Percentiles rank a stretch among this genome's conserved stretches.
Evolutionary conservation across 805 yeast genomes (phyloP).

Genomic region (Saccharomycopsis microspora): DNA sequence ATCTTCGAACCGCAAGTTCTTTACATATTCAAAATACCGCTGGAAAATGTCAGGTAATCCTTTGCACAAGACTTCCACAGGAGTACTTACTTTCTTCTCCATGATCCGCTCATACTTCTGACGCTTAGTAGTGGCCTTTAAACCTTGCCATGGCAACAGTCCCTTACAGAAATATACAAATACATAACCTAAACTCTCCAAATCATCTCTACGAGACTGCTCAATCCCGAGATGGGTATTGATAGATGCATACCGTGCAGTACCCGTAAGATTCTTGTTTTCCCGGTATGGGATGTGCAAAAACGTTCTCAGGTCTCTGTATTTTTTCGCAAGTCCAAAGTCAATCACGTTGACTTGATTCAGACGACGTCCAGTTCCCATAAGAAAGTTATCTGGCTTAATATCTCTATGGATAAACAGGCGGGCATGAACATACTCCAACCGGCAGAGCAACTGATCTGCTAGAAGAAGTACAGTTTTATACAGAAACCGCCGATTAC

Average conservation of each 20-base stretch:
- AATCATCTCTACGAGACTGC: slow-evolving; percentile 92
- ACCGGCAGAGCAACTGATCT: slow-evolving; percentile 87
- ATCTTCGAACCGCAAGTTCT: slow-evolving; percentile 87
- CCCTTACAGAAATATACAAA: slow-evolving; percentile 92
- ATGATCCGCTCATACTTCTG: slow-evolving; percentile 94
- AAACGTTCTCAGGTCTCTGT: slow-evolving; percentile 87
- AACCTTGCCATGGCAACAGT: slow-evolving; percentile 97
- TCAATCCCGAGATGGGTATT: slow-evolving; percentile 96
- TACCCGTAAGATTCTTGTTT: slow-evolving; percentile 92
- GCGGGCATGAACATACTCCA: slow-evolving; percentile 91
- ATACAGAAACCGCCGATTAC: slow-evolving; percentile 85
- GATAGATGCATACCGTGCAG: slow-evolving; percentile 92
- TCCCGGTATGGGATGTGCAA: slow-evolving; percentile 93
- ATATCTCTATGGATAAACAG: slow-evolving; percentile 81
- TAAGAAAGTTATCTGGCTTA: slow-evolving; percentile 68
- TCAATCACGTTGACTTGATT: slow-evolving; percentile 90
- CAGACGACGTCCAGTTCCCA: slow-evolving; percentile 92
- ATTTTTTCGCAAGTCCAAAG: slow-evolving; percentile 89
- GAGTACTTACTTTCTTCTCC: slow-evolving; percentile 88
- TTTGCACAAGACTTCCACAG: slow-evolving; percentile 74
- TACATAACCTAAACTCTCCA: slow-evolving; percentile 91
- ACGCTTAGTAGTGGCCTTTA: slow-evolving; percentile 92
- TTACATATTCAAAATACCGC: slow-evolving; percentile 78
- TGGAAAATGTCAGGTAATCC: slow-evolving; percentile 90
- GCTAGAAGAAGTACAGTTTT: slow-evolving; percentile 90